Base-by-base conservation (phyloP, 164 flowering plant genomes). In the Protea cynaroides region DNA sequence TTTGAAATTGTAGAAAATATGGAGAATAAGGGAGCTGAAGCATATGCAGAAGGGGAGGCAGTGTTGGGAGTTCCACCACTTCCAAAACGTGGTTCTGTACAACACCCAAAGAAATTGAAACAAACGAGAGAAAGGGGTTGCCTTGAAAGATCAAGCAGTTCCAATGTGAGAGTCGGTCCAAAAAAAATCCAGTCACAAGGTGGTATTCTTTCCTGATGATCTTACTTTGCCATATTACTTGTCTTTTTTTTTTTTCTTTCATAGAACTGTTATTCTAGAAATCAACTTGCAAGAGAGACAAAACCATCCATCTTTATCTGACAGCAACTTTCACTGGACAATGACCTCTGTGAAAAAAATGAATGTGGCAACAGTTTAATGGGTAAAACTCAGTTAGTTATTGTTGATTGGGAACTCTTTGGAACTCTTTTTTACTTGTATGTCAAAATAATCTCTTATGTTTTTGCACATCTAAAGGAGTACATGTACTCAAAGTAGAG, bases 11-110 rank as follows among this genome's bases (percentile, higher is more conserved):
- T 60, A 51, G 73, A 69, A 46, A 46, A 19, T 69, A 59, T 61
- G 59, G 59, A 50, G 58, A 37, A 59, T 47, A 53, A 38, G 24
- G 59, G 70, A 65, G 59, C 60, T 60, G 38, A 56, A 29, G 43
- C 22, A 1, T n/a, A 43, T 36, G 22, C 60, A 36, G 65, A 46
- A 61, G 69, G 17, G 55, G 72, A 63, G 25, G 19, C 44, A 24
- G 68, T 68, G 4, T 7, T 62, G 64, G 84, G 87, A 22, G 59
- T 81, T 64, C 80, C 84, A 61, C 72, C 63, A 36, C 72, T 84
- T 23, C 82, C 81, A 18, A 67, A 72, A 65, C n/a, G 59, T 22
- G 72, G 64, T 14, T 66, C 67, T 21, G 55, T 59, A 62, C 72
- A 77, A 57, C 46, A 49, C 37, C 53, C 74, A 8, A 74, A 69